Evolutionary conservation across 352 stramenopile genomes (phyloP), one percentile per base, ranked within the genome.

Genomic region (Stramenopiles sp.): DNA sequence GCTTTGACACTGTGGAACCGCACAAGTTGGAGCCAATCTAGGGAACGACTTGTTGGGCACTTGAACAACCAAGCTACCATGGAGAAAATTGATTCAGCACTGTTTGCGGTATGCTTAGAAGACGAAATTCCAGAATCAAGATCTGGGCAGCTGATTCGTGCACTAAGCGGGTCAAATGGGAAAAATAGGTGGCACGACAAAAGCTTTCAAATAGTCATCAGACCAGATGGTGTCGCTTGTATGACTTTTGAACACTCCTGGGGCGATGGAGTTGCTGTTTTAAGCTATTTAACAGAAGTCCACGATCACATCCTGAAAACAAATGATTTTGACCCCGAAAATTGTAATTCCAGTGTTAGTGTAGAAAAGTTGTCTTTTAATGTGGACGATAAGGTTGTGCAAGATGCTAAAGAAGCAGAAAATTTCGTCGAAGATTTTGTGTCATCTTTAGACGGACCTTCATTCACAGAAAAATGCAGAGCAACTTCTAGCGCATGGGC

Each of bases 141-240:
- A 67, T n/a, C 39, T 1, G 67, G 25, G 44, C 27, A 80, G 27
- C 44, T 0, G 0, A 76, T 29, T 39, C 29, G 55, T 67, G 32
- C 30, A 39, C n/a, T 32, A 39, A 27, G 25, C 14, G 81, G 82
- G 81, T 76, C 93, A 44, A 88, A 94, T 67, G 90, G 89, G 75
- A 86, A 86, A 29, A 95, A 95, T 86, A 90, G 92, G 83, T 96
- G 91, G 91, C 95, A 94, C 76, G 91, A 96, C 85, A 96, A 96
- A 89, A 94, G 89, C 83, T 93, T 96, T 81, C 91, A 96, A 84
- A 82, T 95, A 0, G 92, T 95, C 75, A 84, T 95, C 1, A 88
- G 89, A 7, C 85, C 85, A 7, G 94, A 94, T 81, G 91, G 91
- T 75, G 87, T 87, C 30, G 88, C 89, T 22, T 92, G 88, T 0